A percentile compares a stretch with the other conserved stretches of the same genome.
Conservation (phyloP, 2,329 filamentous ascomycete species). For the Penicillium decumbens region DNA sequence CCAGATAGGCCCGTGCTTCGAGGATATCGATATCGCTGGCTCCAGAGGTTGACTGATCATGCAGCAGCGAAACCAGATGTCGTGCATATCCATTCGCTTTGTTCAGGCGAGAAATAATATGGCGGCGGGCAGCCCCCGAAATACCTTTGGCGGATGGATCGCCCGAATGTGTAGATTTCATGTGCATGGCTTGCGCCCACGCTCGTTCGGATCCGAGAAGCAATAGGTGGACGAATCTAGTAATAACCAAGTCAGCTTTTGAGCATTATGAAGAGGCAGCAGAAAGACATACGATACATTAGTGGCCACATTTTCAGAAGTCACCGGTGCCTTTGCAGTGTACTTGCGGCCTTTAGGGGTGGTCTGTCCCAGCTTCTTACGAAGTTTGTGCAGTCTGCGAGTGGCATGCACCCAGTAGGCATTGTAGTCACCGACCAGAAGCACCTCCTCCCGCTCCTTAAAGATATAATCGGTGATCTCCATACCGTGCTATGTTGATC, state of each 20-base stretch:
- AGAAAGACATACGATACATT: slow-evolving; percentile 65
- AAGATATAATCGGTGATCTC: slow-evolving; percentile 84
- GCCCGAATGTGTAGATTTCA: slow-evolving; percentile 76
- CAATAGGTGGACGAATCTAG: slow-evolving; percentile 70
- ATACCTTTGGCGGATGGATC: slow-evolving; percentile 70
- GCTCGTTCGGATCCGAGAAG: slow-evolving; percentile 83
- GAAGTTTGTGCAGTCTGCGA: slow-evolving; percentile 73
- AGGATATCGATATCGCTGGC: slow-evolving; percentile 68
- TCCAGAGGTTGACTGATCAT: slow-evolving; percentile 58
- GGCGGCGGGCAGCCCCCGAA: slow-evolving; percentile 71
- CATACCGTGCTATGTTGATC: slow-evolving; percentile 51
- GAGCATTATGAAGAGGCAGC: neutral
- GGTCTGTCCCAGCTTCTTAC: slow-evolving; percentile 77
- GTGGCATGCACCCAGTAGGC: slow-evolving; percentile 76
- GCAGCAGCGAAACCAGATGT: slow-evolving; percentile 62
- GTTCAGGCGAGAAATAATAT: slow-evolving; percentile 80
- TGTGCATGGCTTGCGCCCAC: slow-evolving; percentile 93
- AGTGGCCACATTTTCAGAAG: slow-evolving; percentile 66
- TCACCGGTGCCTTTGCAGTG: slow-evolving; percentile 63
- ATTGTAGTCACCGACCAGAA: slow-evolving; percentile 83
- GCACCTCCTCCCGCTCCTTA: slow-evolving; percentile 72
- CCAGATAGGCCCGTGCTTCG: slow-evolving; percentile 79
- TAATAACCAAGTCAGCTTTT: slow-evolving; percentile 12
- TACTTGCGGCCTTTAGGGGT: slow-evolving; percentile 87
- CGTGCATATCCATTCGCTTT: slow-evolving; percentile 72